A percentile compares a stretch with the other conserved stretches of the same genome.
These are phyloP conservation scores for Cardiospermum halicacabum DNA, from an alignment of 345 rosid species.

Conservation along the genomic window DNA sequence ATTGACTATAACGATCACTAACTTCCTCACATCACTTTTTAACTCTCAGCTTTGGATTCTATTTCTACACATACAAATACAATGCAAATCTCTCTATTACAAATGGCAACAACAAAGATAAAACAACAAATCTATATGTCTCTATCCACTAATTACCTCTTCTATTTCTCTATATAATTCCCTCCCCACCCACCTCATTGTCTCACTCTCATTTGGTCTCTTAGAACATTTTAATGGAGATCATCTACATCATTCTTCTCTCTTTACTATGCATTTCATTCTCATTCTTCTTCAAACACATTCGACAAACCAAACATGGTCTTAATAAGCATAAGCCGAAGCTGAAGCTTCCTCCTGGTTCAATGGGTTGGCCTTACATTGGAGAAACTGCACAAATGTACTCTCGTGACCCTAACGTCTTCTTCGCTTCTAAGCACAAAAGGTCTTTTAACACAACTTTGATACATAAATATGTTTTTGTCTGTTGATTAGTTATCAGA, in stretches of 20 bases:
- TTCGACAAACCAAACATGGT: slow-evolving; percentile 11
- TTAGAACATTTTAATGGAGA: too few relatives aligned
- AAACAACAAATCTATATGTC: slow-evolving; percentile 6
- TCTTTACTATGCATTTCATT: slow-evolving; percentile 6
- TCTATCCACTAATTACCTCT: background rate
- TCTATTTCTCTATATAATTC: slow-evolving; percentile 30
- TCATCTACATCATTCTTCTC: background rate
- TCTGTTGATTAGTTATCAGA: too few relatives aligned
- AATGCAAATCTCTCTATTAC: background rate
- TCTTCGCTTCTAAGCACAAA: slow-evolving; percentile 55
- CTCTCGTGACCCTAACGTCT: slow-evolving; percentile 69
- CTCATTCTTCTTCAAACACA: slow-evolving; percentile 26
- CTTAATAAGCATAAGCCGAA: too few relatives aligned
- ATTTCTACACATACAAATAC: background rate
- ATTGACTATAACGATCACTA: too few relatives aligned
- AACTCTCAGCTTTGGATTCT: too few relatives aligned
- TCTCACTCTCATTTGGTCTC: background rate
- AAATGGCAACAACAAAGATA: slow-evolving; percentile 3
- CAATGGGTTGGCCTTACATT: slow-evolving; percentile 81
- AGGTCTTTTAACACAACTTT: slow-evolving; percentile 29
- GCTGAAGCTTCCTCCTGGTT: slow-evolving; percentile 92
- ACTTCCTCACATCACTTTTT: too few relatives aligned
- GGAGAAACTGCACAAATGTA: slow-evolving; percentile 83
- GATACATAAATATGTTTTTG: background rate
- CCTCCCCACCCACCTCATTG: slow-evolving; percentile 1